Evolutionary conservation across 371 early-diverging fungal genomes (phyloP).

Genomic region (Mucor sp.): DNA sequence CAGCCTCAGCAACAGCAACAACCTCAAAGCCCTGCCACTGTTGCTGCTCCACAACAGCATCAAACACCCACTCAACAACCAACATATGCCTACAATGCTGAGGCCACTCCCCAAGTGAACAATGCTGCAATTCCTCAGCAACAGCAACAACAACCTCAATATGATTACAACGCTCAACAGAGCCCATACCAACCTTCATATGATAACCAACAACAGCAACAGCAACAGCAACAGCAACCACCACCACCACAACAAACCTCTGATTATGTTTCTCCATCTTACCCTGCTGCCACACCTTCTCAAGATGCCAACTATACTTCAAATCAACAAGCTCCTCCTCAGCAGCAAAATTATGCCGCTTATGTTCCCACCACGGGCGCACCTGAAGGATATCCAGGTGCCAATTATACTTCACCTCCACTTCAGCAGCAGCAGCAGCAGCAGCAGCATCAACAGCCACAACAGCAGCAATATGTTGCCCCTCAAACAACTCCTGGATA

Average conservation of each 20-base stretch:
- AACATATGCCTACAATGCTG: background rate
- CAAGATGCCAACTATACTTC: background rate
- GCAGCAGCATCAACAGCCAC: background rate
- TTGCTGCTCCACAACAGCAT: conserved; percentile 9
- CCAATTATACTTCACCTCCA: conserved; percentile 2
- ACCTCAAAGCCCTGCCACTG: conserved; percentile 19
- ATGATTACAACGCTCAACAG: conserved; percentile 13
- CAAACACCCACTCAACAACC: conserved; percentile 12
- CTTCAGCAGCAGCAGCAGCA: background rate
- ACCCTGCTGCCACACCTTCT: background rate
- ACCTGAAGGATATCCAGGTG: conserved; percentile 9
- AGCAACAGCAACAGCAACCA: too few relatives aligned
- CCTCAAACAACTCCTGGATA: conserved; percentile 3
- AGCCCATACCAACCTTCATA: conserved; percentile 11
- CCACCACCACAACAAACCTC: background rate
- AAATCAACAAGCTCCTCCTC: background rate
- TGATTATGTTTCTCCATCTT: background rate
- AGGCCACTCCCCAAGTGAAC: conserved; percentile 1
- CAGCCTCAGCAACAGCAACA: conserved; percentile 12
- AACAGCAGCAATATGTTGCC: conserved; percentile 6
- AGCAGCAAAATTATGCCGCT: background rate
- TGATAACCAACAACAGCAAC: conserved; percentile 6
- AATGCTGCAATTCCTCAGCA: conserved; percentile 2
- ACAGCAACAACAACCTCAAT: conserved; percentile 14
- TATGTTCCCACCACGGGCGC: background rate